phyloP scores from a whole-genome alignment of 2,329 filamentous ascomycete genomes.

The Colletotrichum liriopes region DNA sequence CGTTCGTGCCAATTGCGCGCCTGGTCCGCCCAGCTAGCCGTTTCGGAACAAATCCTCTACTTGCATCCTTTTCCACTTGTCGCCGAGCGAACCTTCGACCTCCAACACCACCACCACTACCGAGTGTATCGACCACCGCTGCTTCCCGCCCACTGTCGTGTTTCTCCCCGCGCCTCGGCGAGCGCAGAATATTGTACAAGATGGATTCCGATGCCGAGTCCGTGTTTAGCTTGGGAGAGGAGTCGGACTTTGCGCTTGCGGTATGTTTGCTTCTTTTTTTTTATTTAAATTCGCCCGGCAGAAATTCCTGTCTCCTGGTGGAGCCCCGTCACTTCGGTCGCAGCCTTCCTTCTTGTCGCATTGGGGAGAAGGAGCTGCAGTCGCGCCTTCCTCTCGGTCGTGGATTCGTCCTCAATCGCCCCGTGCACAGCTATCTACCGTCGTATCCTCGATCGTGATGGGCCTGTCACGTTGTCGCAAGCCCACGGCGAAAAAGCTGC shows the following conservation, averaged over 20 bases:
- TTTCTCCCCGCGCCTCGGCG: conserved; percentile 31
- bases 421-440: background rate
- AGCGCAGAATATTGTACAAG: conserved; percentile 46
- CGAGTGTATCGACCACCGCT: conserved; percentile 27
- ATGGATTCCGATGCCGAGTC: conserved; percentile 73
- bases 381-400: conserved; percentile 6
- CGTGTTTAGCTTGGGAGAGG: conserved; percentile 56
- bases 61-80: conserved; percentile 11
- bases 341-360: background rate
- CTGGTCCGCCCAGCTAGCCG: conserved; percentile 41
- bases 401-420: background rate
- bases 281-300: background rate
- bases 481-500: background rate
- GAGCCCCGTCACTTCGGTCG: background rate
- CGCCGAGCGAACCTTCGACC: conserved; percentile 13
- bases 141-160: conserved; percentile 23
- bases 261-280: conserved; percentile 49
- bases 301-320: conserved; percentile 16
- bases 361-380: conserved; percentile 5
- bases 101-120: conserved; percentile 1
- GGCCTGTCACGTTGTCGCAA: conserved; percentile 10
- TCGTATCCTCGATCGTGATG: background rate
- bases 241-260: conserved; percentile 59
- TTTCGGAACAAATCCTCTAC: conserved; percentile 16
- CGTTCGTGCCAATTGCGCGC: conserved; percentile 39